Evolutionary conservation across 495 filamentous ascomycete genomes (phyloP), one percentile per base, ranked within the genome.

Genomic region (Xylaria curta): DNA sequence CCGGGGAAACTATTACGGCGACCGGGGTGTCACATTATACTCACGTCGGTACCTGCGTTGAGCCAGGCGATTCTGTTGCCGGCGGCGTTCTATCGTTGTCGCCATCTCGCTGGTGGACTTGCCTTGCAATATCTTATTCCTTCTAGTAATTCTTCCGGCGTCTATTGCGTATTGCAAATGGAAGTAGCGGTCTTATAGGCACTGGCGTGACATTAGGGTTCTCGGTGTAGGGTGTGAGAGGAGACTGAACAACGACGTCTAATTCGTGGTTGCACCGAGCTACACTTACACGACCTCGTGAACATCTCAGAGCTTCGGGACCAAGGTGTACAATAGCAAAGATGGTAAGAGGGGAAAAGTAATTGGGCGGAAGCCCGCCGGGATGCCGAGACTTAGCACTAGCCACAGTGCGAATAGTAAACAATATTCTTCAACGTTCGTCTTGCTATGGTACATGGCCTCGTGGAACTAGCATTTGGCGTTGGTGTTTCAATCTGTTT

Each of bases 11-110:
- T 28, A 44, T 47, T 28, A 62, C 58, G 44, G 19, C 21, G 33
- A 31, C 54, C 36, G 47, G 72, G 66, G 36, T 36, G 62, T 40
- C 33, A 54, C 38, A 13, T 58, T 67, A 15, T 13, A 74, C 74
- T 61, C 49, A 76, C 74, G 49, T 28, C 75, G 75, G 51, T 69
- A 76, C 31, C 69, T 70, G 53, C 75, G 68, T 26, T 76, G 75
- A 4, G 75, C 75, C 24, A 72, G 38, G n/a, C 75, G 75, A 67
- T 73, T 76, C 47, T 74, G 75, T 46, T 68, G 36, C 10, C 75
- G 73, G 19, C 75, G 73, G 9, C 73, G 69, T 21, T 72, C 69
- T 17, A 66, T 60, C 8, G 15, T 60, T 1, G 58, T 33, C 31
- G 28, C 58, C 26, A 28, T 17, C 12, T 56, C 19, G 53, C 51